Evolutionary conservation across 208 protist genomes (phyloP), one percentile per base, ranked within the genome.

Genomic region (Lotmaria passim): DNA sequence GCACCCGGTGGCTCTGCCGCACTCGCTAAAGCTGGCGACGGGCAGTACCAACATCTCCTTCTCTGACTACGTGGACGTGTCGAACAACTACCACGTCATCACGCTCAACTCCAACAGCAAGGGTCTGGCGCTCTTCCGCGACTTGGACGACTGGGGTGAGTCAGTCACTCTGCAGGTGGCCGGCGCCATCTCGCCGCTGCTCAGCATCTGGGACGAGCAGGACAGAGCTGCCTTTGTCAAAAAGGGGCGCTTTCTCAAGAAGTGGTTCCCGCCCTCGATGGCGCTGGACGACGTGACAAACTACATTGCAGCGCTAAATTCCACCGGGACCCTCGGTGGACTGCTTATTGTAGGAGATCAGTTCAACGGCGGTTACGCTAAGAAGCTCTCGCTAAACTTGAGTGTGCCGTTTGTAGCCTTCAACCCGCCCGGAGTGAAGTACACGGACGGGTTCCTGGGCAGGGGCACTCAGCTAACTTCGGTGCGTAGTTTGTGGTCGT

Each of bases 341-440:
- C 83, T 96, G 43, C 65, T 96, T 3, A 61, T 96, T 33, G 76
- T 96, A 5, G 91, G 91, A 21, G 87, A 96, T 70, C 81, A 86
- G 64, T 96, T 94, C 69, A 96, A 94, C 63, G 91, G 91, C 39
- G 91, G 91, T n/a, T 96, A 96, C 52, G 89, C 71, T 8, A 96
- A 96, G 66, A 60, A 79, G 23, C 79, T 96, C 7, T 77, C 84
- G 3, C 58, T 80, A 10, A 69, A 73, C 12, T 78, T 83, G 39
- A 63, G 69, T n/a, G 31, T 91, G 28, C 69, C 77, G 1, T 94
- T 90, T 69, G 83, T 93, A 10, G 89, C 76, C 8, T 93, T 96
- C 69, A 96, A 96, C 68, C 75, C 91, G 17, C 89, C 91, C 12
- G 89, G 89, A 15, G 81, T 69, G 12, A 84, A 81, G 55, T 91